Conservation (phyloP, 176 grass and related monocot species). For the Coix lacrymajobi region DNA sequence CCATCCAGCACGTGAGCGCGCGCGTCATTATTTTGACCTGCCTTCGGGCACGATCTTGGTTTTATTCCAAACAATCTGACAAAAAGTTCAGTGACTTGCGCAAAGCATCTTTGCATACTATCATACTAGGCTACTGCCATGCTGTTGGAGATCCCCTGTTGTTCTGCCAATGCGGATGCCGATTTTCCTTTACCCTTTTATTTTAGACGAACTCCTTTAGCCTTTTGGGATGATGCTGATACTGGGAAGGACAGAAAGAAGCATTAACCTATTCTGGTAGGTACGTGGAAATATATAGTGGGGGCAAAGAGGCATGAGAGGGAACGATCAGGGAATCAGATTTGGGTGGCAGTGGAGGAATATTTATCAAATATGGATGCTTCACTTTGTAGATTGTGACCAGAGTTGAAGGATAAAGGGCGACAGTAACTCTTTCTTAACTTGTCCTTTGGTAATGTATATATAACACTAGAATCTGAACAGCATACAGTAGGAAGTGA, state of each 20-base stretch:
- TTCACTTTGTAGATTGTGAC: constrained; percentile 23
- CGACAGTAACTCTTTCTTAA: constrained; percentile 10
- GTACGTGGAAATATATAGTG: background rate
- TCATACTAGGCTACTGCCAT: background rate
- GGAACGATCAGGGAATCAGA: background rate
- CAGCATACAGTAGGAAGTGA: background rate
- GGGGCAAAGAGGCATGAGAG: background rate
- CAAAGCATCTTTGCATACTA: background rate
- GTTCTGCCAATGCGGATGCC: background rate
- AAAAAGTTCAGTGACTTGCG: background rate
- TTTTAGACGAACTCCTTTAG: background rate
- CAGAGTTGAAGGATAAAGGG: constrained; percentile 9
- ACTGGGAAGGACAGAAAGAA: background rate
- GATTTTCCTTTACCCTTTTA: background rate
- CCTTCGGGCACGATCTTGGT: constrained; percentile 14
- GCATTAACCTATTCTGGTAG: background rate
- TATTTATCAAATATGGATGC: background rate
- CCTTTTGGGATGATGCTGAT: constrained; percentile 33
- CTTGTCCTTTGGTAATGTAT: background rate
- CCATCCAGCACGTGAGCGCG: background rate
- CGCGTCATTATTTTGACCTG: background rate
- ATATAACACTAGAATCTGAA: background rate
- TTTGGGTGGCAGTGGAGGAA: background rate
- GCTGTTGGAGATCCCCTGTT: background rate
- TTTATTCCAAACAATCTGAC: constrained; percentile 17